phyloP scores from a whole-genome alignment of 768 basidiomycete species.

The Macrolepiota dolichaula region DNA sequence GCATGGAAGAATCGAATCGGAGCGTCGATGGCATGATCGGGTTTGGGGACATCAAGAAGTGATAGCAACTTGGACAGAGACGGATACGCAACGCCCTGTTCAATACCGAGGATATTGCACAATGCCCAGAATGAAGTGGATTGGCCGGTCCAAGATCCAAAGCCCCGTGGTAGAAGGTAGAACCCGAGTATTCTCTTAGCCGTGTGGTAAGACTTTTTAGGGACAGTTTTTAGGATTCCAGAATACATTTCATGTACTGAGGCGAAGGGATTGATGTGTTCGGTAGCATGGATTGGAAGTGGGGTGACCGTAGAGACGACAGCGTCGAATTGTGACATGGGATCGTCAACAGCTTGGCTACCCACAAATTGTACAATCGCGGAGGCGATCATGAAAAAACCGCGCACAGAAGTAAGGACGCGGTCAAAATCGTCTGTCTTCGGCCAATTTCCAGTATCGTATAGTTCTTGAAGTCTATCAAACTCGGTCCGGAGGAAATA shows the following conservation, averaged over 20 bases:
- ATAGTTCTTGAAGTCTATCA: background rate
- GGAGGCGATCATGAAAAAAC: background rate
- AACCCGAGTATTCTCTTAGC: background rate
- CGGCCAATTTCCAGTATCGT: background rate
- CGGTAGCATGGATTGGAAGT: background rate
- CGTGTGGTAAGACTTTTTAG: background rate
- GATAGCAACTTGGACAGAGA: background rate
- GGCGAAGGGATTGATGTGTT: background rate
- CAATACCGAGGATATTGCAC: background rate
- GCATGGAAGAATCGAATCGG: background rate
- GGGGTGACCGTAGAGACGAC: background rate
- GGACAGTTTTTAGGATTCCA: background rate
- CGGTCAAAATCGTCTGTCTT: background rate
- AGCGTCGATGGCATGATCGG: background rate
- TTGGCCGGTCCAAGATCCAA: background rate
- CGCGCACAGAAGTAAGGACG: background rate
- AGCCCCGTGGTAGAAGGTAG: background rate
- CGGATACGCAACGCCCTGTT: background rate
- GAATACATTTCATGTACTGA: background rate
- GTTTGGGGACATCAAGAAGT: background rate
- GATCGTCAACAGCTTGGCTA: background rate
- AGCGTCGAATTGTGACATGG: background rate
- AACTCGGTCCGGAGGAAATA: background rate
- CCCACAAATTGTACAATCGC: background rate
- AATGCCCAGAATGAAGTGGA: background rate